Evolutionary conservation across 768 basidiomycete genomes (phyloP).

Genomic region (Tylopilus subfusipes): DNA sequence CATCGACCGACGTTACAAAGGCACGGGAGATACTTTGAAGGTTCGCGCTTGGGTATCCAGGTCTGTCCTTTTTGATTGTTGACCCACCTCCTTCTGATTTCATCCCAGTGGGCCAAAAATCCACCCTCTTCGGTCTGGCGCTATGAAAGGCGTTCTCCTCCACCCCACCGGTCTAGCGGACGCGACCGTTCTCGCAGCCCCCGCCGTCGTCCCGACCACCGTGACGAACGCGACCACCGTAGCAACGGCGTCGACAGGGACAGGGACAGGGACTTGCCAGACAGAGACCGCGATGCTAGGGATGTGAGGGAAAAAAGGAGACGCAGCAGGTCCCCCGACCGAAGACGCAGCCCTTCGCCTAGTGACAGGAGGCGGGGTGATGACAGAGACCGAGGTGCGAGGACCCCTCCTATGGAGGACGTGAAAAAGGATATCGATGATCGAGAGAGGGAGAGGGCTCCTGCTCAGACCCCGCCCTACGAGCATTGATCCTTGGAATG

Average conservation of each 20-base stretch:
- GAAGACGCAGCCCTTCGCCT: constrained; percentile 45
- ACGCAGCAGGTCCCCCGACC: constrained; percentile 48
- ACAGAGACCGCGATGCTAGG: constrained; percentile 36
- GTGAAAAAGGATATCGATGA: constrained; percentile 41
- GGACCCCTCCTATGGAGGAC: constrained; percentile 48
- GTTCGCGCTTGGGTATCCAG: constrained; percentile 71
- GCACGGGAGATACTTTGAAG: constrained; percentile 77
- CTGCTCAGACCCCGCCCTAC: constrained; percentile 55
- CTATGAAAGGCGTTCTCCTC: constrained; percentile 55
- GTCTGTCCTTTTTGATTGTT: constrained; percentile 31
- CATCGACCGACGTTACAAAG: constrained; percentile 33
- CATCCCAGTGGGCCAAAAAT: constrained; percentile 71
- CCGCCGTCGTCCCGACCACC: constrained; percentile 40
- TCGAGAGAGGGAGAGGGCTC: constrained; percentile 49
- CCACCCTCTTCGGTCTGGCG: constrained; percentile 84
- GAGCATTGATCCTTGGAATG: constrained; percentile 39
- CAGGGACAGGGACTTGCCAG: constrained; percentile 28
- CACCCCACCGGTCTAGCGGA: constrained; percentile 38
- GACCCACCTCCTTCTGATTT: neutral
- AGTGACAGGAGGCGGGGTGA: constrained; percentile 38
- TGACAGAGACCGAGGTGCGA: constrained; percentile 47
- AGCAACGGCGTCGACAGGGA: constrained; percentile 38
- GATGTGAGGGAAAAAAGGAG: constrained; percentile 46
- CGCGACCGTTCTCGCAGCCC: constrained; percentile 54
- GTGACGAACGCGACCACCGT: constrained; percentile 38